phyloP scores from a whole-genome alignment of 805 yeast genomes.

The Candida chilensis region DNA sequence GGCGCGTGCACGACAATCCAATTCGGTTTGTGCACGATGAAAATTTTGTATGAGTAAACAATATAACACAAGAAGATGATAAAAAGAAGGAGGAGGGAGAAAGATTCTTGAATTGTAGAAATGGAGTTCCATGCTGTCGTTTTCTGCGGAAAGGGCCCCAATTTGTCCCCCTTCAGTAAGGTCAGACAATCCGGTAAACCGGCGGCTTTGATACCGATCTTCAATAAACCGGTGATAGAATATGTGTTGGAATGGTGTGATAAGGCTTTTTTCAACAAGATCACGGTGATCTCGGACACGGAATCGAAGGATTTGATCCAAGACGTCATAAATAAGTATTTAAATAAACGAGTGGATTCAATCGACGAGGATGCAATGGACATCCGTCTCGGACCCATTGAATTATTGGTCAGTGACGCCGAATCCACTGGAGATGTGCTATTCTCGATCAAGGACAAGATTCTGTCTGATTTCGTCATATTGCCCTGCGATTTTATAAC shows the following conservation, averaged over 20 bases:
- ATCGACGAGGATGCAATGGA: slow-evolving; percentile 10
- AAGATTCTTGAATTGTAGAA: no score
- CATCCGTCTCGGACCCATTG: slow-evolving; percentile 24
- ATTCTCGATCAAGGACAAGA: slow-evolving; percentile 32
- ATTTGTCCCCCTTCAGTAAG: slow-evolving; percentile 63
- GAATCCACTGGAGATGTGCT: slow-evolving; percentile 58
- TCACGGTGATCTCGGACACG: slow-evolving; percentile 52
- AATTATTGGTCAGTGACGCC: slow-evolving; percentile 32
- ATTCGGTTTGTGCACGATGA: no score
- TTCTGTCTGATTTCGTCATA: slow-evolving; percentile 54
- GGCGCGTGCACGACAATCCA: no score
- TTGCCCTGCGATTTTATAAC: slow-evolving; percentile 94
- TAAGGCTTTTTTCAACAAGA: slow-evolving; percentile 64
- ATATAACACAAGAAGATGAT: no score
- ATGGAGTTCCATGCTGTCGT: slow-evolving; percentile 94
- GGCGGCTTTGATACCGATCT: slow-evolving; percentile 85
- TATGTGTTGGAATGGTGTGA: slow-evolving; percentile 93
- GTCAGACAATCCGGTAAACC: slow-evolving; percentile 56
- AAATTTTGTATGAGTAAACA: no score
- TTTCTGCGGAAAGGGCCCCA: slow-evolving; percentile 78
- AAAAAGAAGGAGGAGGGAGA: no score
- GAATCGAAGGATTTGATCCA: slow-evolving; percentile 37
- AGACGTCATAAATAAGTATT: slow-evolving; percentile 38
- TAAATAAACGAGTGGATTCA: slow-evolving; percentile 24
- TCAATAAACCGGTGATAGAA: slow-evolving; percentile 80